These are phyloP conservation scores for Xylaria sp. DNA, from an alignment of 2,329 filamentous ascomycete species.

Conservation along the genomic window DNA sequence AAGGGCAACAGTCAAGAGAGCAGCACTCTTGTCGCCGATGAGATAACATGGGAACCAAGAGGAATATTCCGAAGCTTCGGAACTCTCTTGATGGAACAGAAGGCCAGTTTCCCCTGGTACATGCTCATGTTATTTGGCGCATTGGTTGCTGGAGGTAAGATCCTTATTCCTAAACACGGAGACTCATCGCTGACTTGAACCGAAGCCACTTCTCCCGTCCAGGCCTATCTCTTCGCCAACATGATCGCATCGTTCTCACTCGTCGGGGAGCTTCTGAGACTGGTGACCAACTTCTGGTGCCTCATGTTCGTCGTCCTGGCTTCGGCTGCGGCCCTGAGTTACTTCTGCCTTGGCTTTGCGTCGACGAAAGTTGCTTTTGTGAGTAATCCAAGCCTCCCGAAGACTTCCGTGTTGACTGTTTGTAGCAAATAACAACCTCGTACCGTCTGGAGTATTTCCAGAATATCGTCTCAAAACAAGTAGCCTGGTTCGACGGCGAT, in stretches of 20 bases:
- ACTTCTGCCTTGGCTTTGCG: conserved; percentile 45
- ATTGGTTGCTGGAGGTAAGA: conserved; percentile 33
- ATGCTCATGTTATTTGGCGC: conserved; percentile 28
- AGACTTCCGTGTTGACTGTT: conserved; percentile 4
- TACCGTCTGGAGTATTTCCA: conserved; percentile 57
- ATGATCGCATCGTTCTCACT: conserved; percentile 38
- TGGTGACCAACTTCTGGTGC: conserved; percentile 51
- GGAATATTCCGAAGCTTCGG: conserved; percentile 29
- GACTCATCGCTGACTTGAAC: conserved; percentile 3
- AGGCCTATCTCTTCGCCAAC: conserved; percentile 52
- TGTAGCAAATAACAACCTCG: conserved; percentile 43
- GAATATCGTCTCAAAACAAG: conserved; percentile 52
- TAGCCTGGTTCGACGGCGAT: conserved; percentile 56
- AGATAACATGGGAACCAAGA: conserved; percentile 16
- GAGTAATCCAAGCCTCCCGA: conserved; percentile 9
- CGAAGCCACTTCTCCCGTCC: conserved; percentile 42
- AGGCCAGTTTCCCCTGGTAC: conserved; percentile 28
- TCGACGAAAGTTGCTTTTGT: conserved; percentile 44
- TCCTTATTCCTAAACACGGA: neutral
- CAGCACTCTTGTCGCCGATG: neutral
- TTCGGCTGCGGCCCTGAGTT: conserved; percentile 46
- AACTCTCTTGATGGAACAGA: conserved; percentile 28
- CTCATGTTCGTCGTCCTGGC: conserved; percentile 61
- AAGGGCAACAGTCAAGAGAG: conserved; percentile 17
- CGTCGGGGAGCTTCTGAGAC: conserved; percentile 23